Percentiles rank a stretch among this genome's conserved stretches.
These are phyloP conservation scores for Hygrophila difformis DNA, from an alignment of 257 asterid species.

Conservation along the genomic window DNA sequence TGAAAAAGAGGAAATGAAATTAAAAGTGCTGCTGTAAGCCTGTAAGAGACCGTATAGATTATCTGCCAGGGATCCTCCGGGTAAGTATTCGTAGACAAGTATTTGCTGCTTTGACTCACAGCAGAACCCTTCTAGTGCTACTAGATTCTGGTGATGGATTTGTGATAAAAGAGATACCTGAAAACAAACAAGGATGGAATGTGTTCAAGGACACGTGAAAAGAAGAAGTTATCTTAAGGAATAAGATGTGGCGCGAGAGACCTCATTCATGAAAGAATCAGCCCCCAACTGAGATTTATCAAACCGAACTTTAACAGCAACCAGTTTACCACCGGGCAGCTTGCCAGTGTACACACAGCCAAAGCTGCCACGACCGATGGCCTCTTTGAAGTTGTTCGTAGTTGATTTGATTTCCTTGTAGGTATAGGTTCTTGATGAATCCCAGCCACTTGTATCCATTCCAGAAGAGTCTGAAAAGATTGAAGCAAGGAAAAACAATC, in stretches of 20 bases:
- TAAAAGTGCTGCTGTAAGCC: too few relatives aligned
- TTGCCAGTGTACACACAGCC: slow-evolving; percentile 77
- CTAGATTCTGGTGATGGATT: slow-evolving; percentile 74
- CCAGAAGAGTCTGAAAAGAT: slow-evolving; percentile 36
- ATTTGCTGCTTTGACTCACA: slow-evolving; percentile 84
- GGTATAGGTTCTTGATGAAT: slow-evolving; percentile 55
- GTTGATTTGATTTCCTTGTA: slow-evolving; percentile 75
- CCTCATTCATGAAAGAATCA: slow-evolving; percentile 92
- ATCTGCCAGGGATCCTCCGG: slow-evolving; percentile 81
- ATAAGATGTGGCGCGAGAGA: slow-evolving; percentile 8
- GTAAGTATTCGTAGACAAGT: slow-evolving; percentile 76
- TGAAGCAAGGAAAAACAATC: background rate
- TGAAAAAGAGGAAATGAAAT: too few relatives aligned
- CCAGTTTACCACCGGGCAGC: slow-evolving; percentile 59
- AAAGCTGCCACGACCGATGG: slow-evolving; percentile 84
- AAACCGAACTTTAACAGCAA: slow-evolving; percentile 86
- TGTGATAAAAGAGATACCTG: slow-evolving; percentile 78
- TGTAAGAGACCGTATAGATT: slow-evolving; percentile 88
- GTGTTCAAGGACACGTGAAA: background rate
- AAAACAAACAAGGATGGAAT: slow-evolving; percentile 13
- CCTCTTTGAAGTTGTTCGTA: slow-evolving; percentile 75
- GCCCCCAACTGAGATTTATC: slow-evolving; percentile 82
- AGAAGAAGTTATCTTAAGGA: background rate
- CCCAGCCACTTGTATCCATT: slow-evolving; percentile 50
- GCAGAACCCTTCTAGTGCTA: slow-evolving; percentile 82